phyloP scores from a whole-genome alignment of 2,329 filamentous ascomycete species.

The Cordyceps fumosorosea region DNA sequence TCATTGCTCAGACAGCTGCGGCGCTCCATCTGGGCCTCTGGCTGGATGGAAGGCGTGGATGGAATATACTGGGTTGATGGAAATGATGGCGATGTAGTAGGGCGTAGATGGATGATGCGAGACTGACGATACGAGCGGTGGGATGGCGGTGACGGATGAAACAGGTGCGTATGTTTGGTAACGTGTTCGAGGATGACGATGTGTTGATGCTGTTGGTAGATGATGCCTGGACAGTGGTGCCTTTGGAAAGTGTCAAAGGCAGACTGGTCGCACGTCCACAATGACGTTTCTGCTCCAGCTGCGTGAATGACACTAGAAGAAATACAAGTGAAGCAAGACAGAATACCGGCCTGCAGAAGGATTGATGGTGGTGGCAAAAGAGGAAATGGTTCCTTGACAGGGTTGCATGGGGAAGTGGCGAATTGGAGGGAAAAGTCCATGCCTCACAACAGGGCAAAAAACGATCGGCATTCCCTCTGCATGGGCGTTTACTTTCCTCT shows the following conservation, averaged over 20 bases:
- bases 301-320: neutral
- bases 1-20: conserved; percentile 3
- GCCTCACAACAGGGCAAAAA: neutral
- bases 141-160: neutral
- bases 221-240: neutral
- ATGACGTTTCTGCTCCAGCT: neutral
- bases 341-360: neutral
- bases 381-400: neutral
- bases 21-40: conserved; percentile 9
- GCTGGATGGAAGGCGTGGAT: neutral
- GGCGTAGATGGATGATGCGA: neutral
- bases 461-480: neutral
- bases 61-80: neutral
- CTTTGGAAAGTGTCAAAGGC: neutral
- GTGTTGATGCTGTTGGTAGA: neutral
- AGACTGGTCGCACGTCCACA: neutral
- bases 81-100: neutral
- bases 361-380: neutral
- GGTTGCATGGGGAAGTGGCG: conserved; percentile 4
- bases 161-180: neutral
- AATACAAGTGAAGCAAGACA: neutral
- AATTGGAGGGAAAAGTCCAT: neutral
- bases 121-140: neutral
- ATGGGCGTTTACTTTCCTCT: neutral
- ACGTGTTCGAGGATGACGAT: neutral